phyloP scores from a whole-genome alignment of 2,329 filamentous ascomycete genomes.

The Phoma herbarum region DNA sequence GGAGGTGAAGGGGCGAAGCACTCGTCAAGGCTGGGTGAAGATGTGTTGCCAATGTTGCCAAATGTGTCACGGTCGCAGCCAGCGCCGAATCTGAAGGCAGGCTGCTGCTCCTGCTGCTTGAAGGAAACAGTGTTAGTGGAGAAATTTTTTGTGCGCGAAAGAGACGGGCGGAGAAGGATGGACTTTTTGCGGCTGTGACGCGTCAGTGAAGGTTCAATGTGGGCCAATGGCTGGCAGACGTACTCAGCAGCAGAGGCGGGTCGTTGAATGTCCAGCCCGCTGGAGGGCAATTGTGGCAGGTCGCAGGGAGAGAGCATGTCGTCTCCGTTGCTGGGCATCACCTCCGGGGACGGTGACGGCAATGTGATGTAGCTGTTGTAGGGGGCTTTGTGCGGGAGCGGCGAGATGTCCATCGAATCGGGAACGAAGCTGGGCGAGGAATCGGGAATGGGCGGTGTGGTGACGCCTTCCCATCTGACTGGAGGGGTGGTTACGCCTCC shows the following conservation, averaged over 20 bases:
- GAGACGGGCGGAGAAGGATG: conserved; percentile 74
- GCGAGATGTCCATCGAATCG: conserved; percentile 93
- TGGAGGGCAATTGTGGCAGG: conserved; percentile 37
- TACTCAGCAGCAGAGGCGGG: conserved; percentile 51
- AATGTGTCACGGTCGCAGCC: conserved; percentile 51
- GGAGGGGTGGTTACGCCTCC: conserved; percentile 57
- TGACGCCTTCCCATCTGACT: conserved; percentile 70
- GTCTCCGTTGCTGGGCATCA: conserved; percentile 56
- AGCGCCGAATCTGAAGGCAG: conserved; percentile 78
- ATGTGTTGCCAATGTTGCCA: conserved; percentile 60
- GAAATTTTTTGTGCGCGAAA: conserved; percentile 77
- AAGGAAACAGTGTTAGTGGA: conserved; percentile 72
- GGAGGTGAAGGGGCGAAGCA: conserved; percentile 84
- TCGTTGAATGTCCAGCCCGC: conserved; percentile 42
- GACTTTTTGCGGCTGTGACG: conserved; percentile 45
- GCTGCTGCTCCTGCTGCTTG: conserved; percentile 67
- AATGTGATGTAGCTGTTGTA: conserved; percentile 63
- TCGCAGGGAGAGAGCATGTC: conserved; percentile 54
- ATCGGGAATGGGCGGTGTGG: conserved; percentile 82
- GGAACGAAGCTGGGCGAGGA: conserved; percentile 78
- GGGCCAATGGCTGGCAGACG: conserved; percentile 24
- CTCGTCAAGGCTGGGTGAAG: conserved; percentile 76
- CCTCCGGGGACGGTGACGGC: conserved; percentile 74
- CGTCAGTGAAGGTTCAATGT: conserved; percentile 30
- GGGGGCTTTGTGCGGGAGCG: conserved; percentile 81